Percentiles rank a stretch among this genome's conserved stretches.
Evolutionary conservation across 768 basidiomycete species (phyloP).

Genomic region (Leucosporidium yakuticum): DNA sequence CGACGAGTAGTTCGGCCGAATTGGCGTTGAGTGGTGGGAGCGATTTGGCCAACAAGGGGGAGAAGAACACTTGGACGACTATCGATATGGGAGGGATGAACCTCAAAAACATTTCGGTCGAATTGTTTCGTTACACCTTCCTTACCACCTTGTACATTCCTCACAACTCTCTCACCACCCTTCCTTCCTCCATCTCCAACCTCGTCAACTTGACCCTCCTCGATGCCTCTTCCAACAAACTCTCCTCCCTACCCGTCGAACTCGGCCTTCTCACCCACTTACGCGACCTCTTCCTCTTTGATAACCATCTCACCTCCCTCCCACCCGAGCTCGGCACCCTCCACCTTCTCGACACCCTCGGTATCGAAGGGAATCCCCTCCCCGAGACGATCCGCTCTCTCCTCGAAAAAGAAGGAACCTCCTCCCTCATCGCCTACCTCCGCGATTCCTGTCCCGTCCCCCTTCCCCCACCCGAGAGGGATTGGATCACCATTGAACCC

Average conservation of each 20-base stretch:
- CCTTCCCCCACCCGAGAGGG: slow-evolving; percentile 68
- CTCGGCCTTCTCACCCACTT: slow-evolving; percentile 82
- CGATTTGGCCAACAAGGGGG: slow-evolving; percentile 9
- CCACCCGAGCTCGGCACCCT: slow-evolving; percentile 83
- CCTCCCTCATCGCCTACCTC: slow-evolving; percentile 77
- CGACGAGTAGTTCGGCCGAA: slow-evolving; percentile 1
- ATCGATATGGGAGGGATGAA: slow-evolving; percentile 94
- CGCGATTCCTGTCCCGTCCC: slow-evolving; percentile 87
- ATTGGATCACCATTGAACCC: slow-evolving; percentile 51
- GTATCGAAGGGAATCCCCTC: slow-evolving; percentile 94
- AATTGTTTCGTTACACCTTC: slow-evolving; percentile 78
- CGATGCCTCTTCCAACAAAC: slow-evolving; percentile 83
- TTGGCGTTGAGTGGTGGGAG: not conserved
- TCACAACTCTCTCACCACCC: slow-evolving; percentile 72
- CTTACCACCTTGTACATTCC: slow-evolving; percentile 92
- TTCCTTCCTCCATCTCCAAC: slow-evolving; percentile 76
- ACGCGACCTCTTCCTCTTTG: slow-evolving; percentile 89
- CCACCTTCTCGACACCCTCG: slow-evolving; percentile 85
- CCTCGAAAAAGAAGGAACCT: slow-evolving; percentile 91
- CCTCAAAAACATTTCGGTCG: slow-evolving; percentile 81
- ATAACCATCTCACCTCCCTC: slow-evolving; percentile 81
- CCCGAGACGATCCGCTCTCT: slow-evolving; percentile 68
- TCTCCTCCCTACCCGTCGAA: slow-evolving; percentile 71
- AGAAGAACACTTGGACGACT: slow-evolving; percentile 59
- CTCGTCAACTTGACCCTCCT: slow-evolving; percentile 80